Conservation (phyloP, 768 basidiomycete species). For the Coprinopsis sp. region DNA sequence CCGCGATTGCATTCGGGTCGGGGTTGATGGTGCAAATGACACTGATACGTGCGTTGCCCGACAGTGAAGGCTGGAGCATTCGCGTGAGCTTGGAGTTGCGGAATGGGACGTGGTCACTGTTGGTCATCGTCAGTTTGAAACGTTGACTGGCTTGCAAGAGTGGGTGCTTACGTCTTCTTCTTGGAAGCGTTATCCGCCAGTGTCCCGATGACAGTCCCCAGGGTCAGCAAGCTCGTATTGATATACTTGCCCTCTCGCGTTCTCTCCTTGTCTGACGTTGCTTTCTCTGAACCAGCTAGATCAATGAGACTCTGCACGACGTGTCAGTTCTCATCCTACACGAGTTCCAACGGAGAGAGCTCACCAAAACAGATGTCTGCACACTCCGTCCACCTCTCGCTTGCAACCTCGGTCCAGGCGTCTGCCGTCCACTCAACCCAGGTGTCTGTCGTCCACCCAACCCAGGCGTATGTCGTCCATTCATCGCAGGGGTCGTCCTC, state of each 20-base stretch:
- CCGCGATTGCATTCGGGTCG: slow-evolving; percentile 68
- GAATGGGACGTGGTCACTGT: slow-evolving; percentile 86
- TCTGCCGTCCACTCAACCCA: slow-evolving; percentile 36
- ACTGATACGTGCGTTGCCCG: slow-evolving; percentile 92
- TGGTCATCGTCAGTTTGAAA: not conserved
- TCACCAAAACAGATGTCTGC: slow-evolving; percentile 68
- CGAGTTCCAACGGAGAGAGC: slow-evolving; percentile 12
- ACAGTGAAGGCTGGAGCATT: slow-evolving; percentile 90
- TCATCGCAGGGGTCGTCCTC: slow-evolving; percentile 42
- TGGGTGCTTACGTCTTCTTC: slow-evolving; percentile 52
- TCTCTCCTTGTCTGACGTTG: slow-evolving; percentile 91
- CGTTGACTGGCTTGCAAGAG: not conserved
- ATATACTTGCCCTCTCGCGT: slow-evolving; percentile 97
- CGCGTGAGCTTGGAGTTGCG: slow-evolving; percentile 94
- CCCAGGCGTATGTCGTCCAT: slow-evolving; percentile 36
- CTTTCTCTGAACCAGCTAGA: slow-evolving; percentile 94
- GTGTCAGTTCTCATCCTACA: slow-evolving; percentile 5
- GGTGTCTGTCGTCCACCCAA: slow-evolving; percentile 42
- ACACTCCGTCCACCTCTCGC: slow-evolving; percentile 77
- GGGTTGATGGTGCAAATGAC: slow-evolving; percentile 97
- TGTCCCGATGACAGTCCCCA: slow-evolving; percentile 90
- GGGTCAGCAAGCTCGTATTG: slow-evolving; percentile 90
- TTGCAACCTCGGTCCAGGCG: slow-evolving; percentile 57
- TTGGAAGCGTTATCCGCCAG: slow-evolving; percentile 83
- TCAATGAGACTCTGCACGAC: slow-evolving; percentile 77